phyloP scores from a whole-genome alignment of 2,329 filamentous ascomycete genomes.

The Talaromyces sp. region DNA sequence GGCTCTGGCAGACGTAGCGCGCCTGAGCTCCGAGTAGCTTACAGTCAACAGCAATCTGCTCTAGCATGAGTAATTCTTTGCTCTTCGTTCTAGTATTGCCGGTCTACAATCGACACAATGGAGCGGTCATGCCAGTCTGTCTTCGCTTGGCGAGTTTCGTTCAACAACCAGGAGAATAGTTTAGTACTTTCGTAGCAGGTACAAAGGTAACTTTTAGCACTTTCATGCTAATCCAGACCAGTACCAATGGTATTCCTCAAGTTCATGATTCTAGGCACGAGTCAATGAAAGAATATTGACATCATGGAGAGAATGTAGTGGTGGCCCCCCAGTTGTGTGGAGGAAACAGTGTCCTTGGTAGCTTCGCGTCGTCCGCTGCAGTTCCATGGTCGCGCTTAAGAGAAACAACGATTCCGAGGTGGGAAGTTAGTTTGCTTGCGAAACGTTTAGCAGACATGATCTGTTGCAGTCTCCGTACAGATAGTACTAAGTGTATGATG shows the following conservation, averaged over 20 bases:
- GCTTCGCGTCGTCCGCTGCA: not conserved
- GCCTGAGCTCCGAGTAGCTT: not conserved
- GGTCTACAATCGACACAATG: too few species aligned
- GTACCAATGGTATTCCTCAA: not conserved
- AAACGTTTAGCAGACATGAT: not conserved
- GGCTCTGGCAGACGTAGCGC: not conserved
- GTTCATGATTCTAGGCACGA: not conserved
- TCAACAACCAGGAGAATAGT: too few species aligned
- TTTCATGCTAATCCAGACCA: not conserved
- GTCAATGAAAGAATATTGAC: not conserved
- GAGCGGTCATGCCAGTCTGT: too few species aligned
- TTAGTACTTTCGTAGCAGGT: not conserved
- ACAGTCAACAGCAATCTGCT: not conserved
- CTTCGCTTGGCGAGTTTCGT: too few species aligned
- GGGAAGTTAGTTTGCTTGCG: not conserved
- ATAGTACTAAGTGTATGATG: not conserved
- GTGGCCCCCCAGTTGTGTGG: not conserved
- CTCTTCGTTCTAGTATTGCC: too few species aligned
- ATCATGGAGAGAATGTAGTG: not conserved
- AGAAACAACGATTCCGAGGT: not conserved
- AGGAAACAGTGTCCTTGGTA: not conserved
- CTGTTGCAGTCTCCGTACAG: not conserved
- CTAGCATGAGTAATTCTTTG: too few species aligned
- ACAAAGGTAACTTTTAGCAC: not conserved
- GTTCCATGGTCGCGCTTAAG: not conserved